Evolutionary conservation across 129 eudicot species (phyloP), one percentile per base, ranked within the genome.

Genomic region (Calendula officinalis): DNA sequence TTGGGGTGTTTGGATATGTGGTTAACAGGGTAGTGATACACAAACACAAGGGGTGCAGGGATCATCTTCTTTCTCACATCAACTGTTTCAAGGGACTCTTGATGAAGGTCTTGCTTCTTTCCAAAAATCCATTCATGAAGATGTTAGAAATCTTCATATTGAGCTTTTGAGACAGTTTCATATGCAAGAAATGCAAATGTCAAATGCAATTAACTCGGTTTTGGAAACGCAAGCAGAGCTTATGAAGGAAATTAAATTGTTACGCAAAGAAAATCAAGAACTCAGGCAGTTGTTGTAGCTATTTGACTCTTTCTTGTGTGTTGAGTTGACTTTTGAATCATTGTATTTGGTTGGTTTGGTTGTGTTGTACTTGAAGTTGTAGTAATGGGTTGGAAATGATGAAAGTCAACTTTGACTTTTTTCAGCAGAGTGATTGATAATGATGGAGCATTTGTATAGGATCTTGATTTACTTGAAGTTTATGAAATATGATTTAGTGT

Each of bases 121-220:
- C 40, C 99, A 94, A 70, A 86, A 89, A 68, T 83, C 99, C 41
- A 84, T 88, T 62, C 99, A 94, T 60, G 99, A 94, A 74, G 99
- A 89, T 72, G 81, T 94, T 80, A 79, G 99, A 48, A 94, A 94
- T 73, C 97, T 94, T 60, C 99, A 94, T 64, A 79, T 94, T 12
- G 99, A 94, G 81, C 74, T 94, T 58, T 34, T 94, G 51, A 82
- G 99, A 68, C 97, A 94, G 56, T 88, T 80, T 59, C 99, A 94
- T 75, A 80, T 89, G 88, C 99, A 89, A 50, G 99, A 94, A 97
- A 84, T 81, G 83, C 86, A 89, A 72, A 83, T 66, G 72, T 81
- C 97, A 7, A 84, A 66, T 62, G 82, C 54, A 62, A 81, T 86
- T 88, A 76, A 55, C 68, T 50, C 83, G 33, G 66, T 94, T 55